Conservation (phyloP, 768 basidiomycete genomes). For the Clitopilus passeckerianus region DNA sequence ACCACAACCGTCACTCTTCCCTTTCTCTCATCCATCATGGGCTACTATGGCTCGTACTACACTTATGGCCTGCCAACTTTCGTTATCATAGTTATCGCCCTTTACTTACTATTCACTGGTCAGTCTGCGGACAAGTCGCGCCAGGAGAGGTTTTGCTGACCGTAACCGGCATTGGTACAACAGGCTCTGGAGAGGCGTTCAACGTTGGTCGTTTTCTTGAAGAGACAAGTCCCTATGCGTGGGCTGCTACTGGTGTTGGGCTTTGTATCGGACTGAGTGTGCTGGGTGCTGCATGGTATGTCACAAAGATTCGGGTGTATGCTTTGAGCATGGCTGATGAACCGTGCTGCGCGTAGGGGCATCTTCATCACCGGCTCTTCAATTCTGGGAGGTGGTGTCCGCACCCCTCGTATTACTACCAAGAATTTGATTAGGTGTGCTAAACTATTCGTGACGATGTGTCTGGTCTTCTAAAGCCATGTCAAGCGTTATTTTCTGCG, state of each 20-base stretch:
- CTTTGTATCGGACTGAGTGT: constrained; percentile 93
- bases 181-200: constrained; percentile 88
- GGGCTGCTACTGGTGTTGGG: constrained; percentile 88
- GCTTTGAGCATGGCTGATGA: background rate
- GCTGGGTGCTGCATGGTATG: constrained; percentile 92
- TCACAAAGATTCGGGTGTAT: constrained; percentile 4
- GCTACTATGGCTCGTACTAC: constrained; percentile 51
- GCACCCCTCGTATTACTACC: constrained; percentile 89
- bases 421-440: constrained; percentile 95
- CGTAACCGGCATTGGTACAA: background rate
- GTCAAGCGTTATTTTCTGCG: constrained; percentile 94
- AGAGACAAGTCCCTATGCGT: constrained; percentile 90
- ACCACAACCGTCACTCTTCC: constrained; percentile 13
- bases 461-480: background rate
- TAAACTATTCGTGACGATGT: background rate
- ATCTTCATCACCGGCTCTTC: constrained; percentile 97
- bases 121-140: constrained; percentile 10
- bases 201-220: constrained; percentile 93
- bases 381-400: constrained; percentile 92
- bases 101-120: constrained; percentile 93
- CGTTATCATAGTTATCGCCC: constrained; percentile 56
- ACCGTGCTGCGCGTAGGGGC: constrained; percentile 58
- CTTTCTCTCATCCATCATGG: constrained; percentile 27
- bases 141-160: background rate
- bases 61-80: constrained; percentile 67